A percentile compares a stretch with the other conserved stretches of the same genome.
These are phyloP conservation scores for Fragaria nilgerrensis DNA, from an alignment of 306 rosid species.

Conservation along the genomic window DNA sequence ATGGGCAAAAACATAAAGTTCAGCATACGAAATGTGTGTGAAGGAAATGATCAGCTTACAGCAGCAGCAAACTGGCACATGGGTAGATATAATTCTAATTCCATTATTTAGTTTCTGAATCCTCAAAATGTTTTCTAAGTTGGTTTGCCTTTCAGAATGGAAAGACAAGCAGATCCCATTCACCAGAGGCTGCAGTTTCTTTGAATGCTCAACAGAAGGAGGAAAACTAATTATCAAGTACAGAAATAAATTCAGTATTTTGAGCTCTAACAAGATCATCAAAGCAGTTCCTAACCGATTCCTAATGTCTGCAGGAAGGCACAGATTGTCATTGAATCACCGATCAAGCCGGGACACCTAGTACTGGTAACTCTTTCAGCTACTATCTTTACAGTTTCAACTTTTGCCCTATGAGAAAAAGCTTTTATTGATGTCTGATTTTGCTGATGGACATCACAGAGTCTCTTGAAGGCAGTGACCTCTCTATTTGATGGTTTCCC, in stretches of 20 bases:
- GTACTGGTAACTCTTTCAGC: constrained; percentile 55
- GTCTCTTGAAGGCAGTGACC: constrained; percentile 52
- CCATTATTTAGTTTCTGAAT: neutral
- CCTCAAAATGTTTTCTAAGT: neutral
- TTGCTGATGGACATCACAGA: constrained; percentile 38
- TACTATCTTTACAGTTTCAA: neutral
- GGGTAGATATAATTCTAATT: constrained; percentile 33
- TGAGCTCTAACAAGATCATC: neutral
- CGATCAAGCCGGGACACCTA: constrained; percentile 70
- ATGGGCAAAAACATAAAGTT: constrained; percentile 78
- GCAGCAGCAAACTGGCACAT: constrained; percentile 76
- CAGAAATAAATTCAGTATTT: neutral
- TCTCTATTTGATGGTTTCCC: constrained; percentile 63
- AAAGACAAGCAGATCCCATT: constrained; percentile 62
- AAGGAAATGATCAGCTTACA: constrained; percentile 44
- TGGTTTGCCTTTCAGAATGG: constrained; percentile 50
- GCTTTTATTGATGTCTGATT: neutral
- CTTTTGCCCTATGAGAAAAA: neutral
- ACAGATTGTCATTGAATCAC: constrained; percentile 72
- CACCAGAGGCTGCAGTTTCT: constrained; percentile 85
- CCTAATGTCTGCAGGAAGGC: constrained; percentile 51
- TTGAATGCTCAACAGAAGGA: constrained; percentile 49
- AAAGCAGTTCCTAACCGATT: constrained; percentile 22
- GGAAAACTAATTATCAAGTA: constrained; percentile 48
- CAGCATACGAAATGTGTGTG: constrained; percentile 38